Evolutionary conservation across 1,284 basidiomycete species (phyloP).

Genomic region (Amylostereum areolatum): DNA sequence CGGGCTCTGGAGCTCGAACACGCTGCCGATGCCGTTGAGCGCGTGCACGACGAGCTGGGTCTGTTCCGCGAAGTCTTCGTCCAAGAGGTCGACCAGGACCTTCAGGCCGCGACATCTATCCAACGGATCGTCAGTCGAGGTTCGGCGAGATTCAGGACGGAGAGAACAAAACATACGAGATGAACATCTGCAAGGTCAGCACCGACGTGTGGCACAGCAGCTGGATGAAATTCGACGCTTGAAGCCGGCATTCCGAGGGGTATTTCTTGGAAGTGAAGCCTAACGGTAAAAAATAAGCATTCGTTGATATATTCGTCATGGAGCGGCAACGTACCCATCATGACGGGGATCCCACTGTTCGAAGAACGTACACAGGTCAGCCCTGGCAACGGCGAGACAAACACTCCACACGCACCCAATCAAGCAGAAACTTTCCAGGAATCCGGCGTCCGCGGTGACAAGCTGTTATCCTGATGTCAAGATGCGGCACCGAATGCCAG

Average conservation of each 20-base stretch:
- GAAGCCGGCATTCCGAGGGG: slow-evolving; percentile 87
- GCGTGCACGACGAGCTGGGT: slow-evolving; percentile 91
- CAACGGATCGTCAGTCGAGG: neutral
- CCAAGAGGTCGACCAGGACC: slow-evolving; percentile 90
- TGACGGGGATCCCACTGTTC: slow-evolving; percentile 79
- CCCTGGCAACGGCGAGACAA: neutral
- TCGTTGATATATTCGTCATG: neutral
- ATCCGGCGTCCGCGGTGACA: slow-evolving; percentile 78
- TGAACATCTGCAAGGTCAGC: slow-evolving; percentile 95
- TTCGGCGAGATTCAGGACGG: neutral
- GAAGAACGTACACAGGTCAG: slow-evolving; percentile 3
- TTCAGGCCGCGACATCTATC: slow-evolving; percentile 86
- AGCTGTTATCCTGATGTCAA: slow-evolving; percentile 44
- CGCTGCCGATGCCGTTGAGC: slow-evolving; percentile 89
- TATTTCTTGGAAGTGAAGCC: slow-evolving; percentile 94
- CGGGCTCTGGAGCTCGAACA: slow-evolving; percentile 92
- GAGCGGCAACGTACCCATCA: slow-evolving; percentile 64
- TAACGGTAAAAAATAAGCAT: slow-evolving; percentile 19
- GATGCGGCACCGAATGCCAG: neutral
- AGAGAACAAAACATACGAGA: slow-evolving; percentile 58
- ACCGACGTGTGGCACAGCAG: slow-evolving; percentile 90
- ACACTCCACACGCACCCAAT: slow-evolving; percentile 58
- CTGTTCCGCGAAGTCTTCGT: slow-evolving; percentile 91
- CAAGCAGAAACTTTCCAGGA: slow-evolving; percentile 92
- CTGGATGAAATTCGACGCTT: slow-evolving; percentile 93